Percentiles rank a stretch among this genome's conserved stretches.
phyloP scores from a whole-genome alignment of 768 basidiomycete species.

The Psilocybe cubensis region DNA sequence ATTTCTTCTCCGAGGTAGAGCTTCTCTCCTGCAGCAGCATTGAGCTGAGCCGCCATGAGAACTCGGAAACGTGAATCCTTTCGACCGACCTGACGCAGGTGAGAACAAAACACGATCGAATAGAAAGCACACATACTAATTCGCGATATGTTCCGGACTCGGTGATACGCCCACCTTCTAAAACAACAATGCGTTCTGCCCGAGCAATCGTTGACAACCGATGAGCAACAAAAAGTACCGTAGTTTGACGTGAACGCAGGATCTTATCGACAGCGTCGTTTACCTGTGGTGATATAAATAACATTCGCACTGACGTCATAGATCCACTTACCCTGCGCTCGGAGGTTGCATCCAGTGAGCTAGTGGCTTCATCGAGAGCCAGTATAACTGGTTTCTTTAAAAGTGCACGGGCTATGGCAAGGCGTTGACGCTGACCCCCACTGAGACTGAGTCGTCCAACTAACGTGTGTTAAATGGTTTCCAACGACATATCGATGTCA shows the following conservation, averaged over 20 bases:
- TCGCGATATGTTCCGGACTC: slow-evolving; percentile 84
- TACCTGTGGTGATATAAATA: slow-evolving; percentile 46
- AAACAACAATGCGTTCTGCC: slow-evolving; percentile 87
- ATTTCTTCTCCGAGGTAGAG: slow-evolving; percentile 11
- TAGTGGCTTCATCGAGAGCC: slow-evolving; percentile 89
- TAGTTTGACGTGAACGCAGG: slow-evolving; percentile 75
- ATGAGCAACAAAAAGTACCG: slow-evolving; percentile 90
- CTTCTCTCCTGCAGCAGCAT: slow-evolving; percentile 43
- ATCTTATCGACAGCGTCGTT: slow-evolving; percentile 93
- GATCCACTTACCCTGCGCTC: slow-evolving; percentile 67
- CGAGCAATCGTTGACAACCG: slow-evolving; percentile 88
- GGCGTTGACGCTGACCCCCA: slow-evolving; percentile 81
- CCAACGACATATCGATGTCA: not conserved
- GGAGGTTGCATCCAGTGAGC: slow-evolving; percentile 86
- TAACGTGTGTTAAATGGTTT: slow-evolving; percentile 24
- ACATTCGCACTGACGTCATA: not conserved
- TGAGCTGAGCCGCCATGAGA: slow-evolving; percentile 90
- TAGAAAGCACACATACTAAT: slow-evolving; percentile 51
- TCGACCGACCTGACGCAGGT: slow-evolving; percentile 53
- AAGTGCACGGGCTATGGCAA: slow-evolving; percentile 86
- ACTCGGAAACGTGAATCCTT: slow-evolving; percentile 79
- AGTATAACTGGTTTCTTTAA: slow-evolving; percentile 88
- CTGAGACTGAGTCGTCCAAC: slow-evolving; percentile 72
- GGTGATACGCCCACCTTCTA: slow-evolving; percentile 83
- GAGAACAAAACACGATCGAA: not conserved